A percentile compares a stretch with the other conserved stretches of the same genome.
Evolutionary conservation across 495 filamentous ascomycete species (phyloP).

Genomic region (Pseudotulostoma volvatum): DNA sequence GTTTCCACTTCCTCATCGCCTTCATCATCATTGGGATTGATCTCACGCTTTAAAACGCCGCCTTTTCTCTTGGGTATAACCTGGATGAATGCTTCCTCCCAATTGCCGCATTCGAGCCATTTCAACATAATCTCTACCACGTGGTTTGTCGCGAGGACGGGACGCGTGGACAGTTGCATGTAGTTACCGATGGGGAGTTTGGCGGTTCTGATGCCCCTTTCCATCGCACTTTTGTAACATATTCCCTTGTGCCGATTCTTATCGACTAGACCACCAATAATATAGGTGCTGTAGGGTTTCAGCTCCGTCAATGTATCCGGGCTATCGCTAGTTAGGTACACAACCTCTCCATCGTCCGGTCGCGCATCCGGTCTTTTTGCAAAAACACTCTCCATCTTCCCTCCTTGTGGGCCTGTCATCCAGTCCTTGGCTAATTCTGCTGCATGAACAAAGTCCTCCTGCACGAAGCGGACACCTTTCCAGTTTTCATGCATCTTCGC

Average conservation of each 20-base stretch:
- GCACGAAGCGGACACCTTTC: slow-evolving; percentile 57
- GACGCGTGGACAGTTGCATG: slow-evolving; percentile 70
- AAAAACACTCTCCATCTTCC: slow-evolving; percentile 38
- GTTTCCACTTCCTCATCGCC: slow-evolving; percentile 13
- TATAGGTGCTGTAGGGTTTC: slow-evolving; percentile 73
- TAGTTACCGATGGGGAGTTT: slow-evolving; percentile 86
- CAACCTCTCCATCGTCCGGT: slow-evolving; percentile 38
- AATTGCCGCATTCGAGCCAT: slow-evolving; percentile 78
- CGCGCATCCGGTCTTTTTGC: slow-evolving; percentile 23
- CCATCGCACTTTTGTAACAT: slow-evolving; percentile 68
- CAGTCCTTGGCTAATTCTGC: slow-evolving; percentile 39
- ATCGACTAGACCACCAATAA: slow-evolving; percentile 89
- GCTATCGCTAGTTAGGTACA: slow-evolving; percentile 84
- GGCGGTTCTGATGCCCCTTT: slow-evolving; percentile 64
- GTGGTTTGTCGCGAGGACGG: slow-evolving; percentile 82
- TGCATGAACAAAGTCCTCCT: slow-evolving; percentile 51
- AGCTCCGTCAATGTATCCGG: slow-evolving; percentile 62
- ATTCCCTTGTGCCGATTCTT: slow-evolving; percentile 88
- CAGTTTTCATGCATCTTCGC: slow-evolving; percentile 52
- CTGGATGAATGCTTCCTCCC: slow-evolving; percentile 73
- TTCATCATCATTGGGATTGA: slow-evolving; percentile 5
- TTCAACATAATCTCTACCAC: slow-evolving; percentile 90
- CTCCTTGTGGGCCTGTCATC: slow-evolving; percentile 39
- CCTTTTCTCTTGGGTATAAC: slow-evolving; percentile 80
- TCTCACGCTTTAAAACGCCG: slow-evolving; percentile 32